phyloP scores from a whole-genome alignment of 768 basidiomycete species.

The Russula emetica region DNA sequence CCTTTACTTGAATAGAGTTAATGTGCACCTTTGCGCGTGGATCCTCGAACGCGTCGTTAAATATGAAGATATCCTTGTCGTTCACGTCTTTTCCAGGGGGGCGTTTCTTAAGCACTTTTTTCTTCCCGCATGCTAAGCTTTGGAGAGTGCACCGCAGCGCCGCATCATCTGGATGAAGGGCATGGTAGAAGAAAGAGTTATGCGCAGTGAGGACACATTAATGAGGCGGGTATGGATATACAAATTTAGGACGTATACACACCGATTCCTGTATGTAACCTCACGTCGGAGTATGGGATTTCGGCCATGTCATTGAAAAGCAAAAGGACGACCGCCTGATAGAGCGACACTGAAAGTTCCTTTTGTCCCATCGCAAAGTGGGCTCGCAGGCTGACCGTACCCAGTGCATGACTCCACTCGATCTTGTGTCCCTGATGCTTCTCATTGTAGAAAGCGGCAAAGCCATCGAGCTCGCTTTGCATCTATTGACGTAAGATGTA shows the following conservation, averaged over 20 bases:
- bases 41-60: constrained; percentile 81
- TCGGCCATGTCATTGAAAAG: constrained; percentile 72
- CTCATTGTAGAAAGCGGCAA: constrained; percentile 64
- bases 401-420: constrained; percentile 84
- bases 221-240: neutral
- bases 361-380: constrained; percentile 66
- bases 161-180: constrained; percentile 47
- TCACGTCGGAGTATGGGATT: constrained; percentile 63
- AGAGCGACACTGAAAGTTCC: constrained; percentile 86
- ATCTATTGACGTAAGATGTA: constrained; percentile 47
- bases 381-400: constrained; percentile 71
- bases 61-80: constrained; percentile 70
- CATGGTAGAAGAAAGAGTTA: constrained; percentile 29
- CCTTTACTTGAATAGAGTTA: constrained; percentile 92
- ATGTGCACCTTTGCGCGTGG: constrained; percentile 78
- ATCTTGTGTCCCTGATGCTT: constrained; percentile 75
- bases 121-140: constrained; percentile 87
- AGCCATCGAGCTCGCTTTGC: constrained; percentile 62
- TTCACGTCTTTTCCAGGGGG: constrained; percentile 76
- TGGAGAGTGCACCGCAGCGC: constrained; percentile 85
- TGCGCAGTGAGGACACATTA: neutral
- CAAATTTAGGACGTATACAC: constrained; percentile 31
- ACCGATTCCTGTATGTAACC: constrained; percentile 69
- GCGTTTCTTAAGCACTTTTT: constrained; percentile 78
- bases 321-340: constrained; percentile 82